A percentile compares a stretch with the other conserved stretches of the same genome.
These are phyloP conservation scores for Solanum virginianum DNA, from an alignment of 257 asterid genomes.

Conservation along the genomic window DNA sequence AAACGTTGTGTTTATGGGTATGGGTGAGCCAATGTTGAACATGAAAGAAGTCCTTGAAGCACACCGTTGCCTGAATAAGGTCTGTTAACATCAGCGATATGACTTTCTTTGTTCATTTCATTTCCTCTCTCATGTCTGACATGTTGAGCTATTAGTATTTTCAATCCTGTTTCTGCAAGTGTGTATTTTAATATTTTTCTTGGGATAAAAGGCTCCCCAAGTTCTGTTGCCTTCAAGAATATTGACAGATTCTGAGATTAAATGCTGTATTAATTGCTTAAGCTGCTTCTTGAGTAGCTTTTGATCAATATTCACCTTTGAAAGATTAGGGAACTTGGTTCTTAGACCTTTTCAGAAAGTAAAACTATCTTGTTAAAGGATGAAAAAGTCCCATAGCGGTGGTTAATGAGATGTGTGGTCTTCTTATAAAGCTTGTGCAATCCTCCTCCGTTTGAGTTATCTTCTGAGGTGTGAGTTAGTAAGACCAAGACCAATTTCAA, in stretches of 20 bases:
- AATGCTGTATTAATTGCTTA: not conserved
- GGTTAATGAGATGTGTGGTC: too few relatives aligned
- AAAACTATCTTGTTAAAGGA: not conserved
- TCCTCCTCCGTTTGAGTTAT: not conserved
- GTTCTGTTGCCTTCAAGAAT: not conserved
- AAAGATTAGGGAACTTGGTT: not conserved
- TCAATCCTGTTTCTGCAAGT: not conserved
- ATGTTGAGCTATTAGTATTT: not conserved
- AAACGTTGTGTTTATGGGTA: conserved; percentile 96
- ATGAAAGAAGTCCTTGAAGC: conserved; percentile 91
- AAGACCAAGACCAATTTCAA: not conserved
- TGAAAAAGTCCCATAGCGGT: not conserved
- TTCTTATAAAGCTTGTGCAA: not conserved
- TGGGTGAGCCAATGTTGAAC: conserved; percentile 99
- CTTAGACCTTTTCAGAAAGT: not conserved
- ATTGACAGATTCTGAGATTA: not conserved
- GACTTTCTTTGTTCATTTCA: not conserved
- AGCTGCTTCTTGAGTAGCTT: not conserved
- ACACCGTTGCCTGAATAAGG: conserved; percentile 93
- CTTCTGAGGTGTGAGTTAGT: not conserved
- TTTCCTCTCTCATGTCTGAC: not conserved
- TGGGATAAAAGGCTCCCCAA: not conserved
- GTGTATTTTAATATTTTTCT: not conserved
- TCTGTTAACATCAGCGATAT: conserved; percentile 5
- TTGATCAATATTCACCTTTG: not conserved